phyloP scores from a whole-genome alignment of 495 filamentous ascomycete species.

The Usnea hakonensis region DNA sequence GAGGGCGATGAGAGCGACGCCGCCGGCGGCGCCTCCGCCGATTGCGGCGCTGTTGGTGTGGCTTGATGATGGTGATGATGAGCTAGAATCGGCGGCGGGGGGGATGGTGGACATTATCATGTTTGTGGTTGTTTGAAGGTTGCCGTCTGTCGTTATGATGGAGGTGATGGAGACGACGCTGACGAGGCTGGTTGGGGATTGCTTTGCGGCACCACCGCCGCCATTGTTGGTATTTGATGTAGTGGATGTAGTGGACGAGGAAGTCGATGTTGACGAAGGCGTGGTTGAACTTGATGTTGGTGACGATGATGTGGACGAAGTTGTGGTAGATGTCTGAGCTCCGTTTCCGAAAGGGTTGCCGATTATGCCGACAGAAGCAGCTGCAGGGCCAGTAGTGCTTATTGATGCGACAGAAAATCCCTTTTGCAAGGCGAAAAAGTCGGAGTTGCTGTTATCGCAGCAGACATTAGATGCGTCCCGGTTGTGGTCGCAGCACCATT shows the following conservation, averaged over 20 bases:
- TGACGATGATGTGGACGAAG: neutral
- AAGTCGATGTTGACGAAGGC: too few relatives aligned
- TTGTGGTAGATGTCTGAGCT: neutral
- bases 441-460: slow-evolving; percentile 8
- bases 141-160: neutral
- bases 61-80: neutral
- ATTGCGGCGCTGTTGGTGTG: neutral
- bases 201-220: neutral
- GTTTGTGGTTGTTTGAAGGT: neutral
- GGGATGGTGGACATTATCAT: neutral
- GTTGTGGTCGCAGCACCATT: slow-evolving; percentile 15
- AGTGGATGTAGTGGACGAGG: neutral
- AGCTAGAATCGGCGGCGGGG: neutral
- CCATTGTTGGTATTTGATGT: neutral
- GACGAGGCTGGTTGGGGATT: neutral
- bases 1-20: neutral
- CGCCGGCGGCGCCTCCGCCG: neutral
- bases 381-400: neutral
- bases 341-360: neutral
- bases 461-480: slow-evolving; percentile 5
- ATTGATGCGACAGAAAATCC: neutral
- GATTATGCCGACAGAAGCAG: neutral
- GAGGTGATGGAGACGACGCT: neutral
- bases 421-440: neutral
- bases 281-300: neutral